Conservation (phyloP, 495 filamentous ascomycete genomes). For the Annulohypoxylon moriforme region DNA sequence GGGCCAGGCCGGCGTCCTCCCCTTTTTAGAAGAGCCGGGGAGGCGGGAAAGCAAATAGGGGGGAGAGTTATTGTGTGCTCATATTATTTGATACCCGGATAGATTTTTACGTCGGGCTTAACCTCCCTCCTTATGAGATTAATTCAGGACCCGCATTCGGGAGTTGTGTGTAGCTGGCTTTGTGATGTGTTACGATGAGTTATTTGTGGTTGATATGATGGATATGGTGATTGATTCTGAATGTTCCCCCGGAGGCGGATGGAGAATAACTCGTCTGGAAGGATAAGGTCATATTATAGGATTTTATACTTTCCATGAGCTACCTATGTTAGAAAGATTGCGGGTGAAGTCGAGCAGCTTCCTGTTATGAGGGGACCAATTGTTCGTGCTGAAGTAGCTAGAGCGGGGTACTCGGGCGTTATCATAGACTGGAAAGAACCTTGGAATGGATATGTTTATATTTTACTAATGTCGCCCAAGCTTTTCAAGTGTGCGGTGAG, state of each 20-base stretch:
- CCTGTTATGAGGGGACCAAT: too few relatives aligned
- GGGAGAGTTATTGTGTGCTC: conserved; percentile 31
- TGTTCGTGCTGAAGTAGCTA: too few relatives aligned
- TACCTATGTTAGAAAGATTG: too few relatives aligned
- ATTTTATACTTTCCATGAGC: background rate
- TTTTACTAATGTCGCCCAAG: too few relatives aligned
- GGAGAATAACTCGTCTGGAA: too few relatives aligned
- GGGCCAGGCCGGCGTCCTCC: background rate
- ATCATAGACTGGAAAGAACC: too few relatives aligned
- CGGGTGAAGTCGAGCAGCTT: too few relatives aligned
- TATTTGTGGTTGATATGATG: background rate
- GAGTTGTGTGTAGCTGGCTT: background rate
- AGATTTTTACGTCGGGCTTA: conserved; percentile 48
- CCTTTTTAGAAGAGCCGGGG: conserved; percentile 1
- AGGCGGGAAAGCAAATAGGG: conserved; percentile 16
- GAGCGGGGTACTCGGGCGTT: too few relatives aligned
- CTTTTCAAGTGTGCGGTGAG: too few relatives aligned
- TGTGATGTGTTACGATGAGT: background rate
- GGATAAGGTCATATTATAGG: too few relatives aligned
- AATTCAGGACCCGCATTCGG: conserved; percentile 22
- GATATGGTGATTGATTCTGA: background rate
- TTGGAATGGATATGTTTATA: too few relatives aligned
- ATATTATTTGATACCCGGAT: conserved; percentile 52
- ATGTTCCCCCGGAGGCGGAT: background rate
- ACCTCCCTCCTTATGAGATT: conserved; percentile 34